Conservation (phyloP, 2,329 filamentous ascomycete genomes). For the Phialemoniopsis sp. region DNA sequence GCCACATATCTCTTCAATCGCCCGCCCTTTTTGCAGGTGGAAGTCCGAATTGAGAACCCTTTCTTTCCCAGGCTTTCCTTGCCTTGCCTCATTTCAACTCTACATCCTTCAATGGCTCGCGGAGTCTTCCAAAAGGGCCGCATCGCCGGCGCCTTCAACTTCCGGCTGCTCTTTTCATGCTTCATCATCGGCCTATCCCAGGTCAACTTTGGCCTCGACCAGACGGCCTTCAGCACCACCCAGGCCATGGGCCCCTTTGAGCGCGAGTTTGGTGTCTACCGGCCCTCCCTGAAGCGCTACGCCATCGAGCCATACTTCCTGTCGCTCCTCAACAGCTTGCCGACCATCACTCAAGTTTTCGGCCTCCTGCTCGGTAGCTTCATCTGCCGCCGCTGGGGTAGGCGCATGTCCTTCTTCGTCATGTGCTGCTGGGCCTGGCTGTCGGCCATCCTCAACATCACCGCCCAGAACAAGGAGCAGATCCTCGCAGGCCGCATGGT, state of each 20-base stretch:
- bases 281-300: conserved; percentile 6
- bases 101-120: no score
- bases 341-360: no score
- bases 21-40: no score
- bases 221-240: conserved; percentile 26
- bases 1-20: no score
- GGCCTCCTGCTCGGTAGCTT: conserved; percentile 19
- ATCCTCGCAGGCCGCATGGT: conserved; percentile 28
- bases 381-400: conserved; percentile 22
- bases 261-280: conserved; percentile 23
- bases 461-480: conserved; percentile 20
- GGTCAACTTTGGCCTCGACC: conserved; percentile 35
- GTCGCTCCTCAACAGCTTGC: conserved; percentile 28
- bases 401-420: conserved; percentile 26
- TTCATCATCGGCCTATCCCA: conserved; percentile 25
- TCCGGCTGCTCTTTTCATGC: conserved; percentile 11
- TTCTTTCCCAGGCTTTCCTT: no score
- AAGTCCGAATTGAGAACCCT: no score
- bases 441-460: conserved; percentile 23
- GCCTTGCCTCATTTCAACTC: no score
- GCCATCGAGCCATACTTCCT: conserved; percentile 22
- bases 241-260: conserved; percentile 32
- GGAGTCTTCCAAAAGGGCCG: no score
- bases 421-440: conserved; percentile 30
- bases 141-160: conserved; percentile 6